Evolutionary conservation across 129 eudicot species (phyloP).

Genomic region (Artemisia tridentata): DNA sequence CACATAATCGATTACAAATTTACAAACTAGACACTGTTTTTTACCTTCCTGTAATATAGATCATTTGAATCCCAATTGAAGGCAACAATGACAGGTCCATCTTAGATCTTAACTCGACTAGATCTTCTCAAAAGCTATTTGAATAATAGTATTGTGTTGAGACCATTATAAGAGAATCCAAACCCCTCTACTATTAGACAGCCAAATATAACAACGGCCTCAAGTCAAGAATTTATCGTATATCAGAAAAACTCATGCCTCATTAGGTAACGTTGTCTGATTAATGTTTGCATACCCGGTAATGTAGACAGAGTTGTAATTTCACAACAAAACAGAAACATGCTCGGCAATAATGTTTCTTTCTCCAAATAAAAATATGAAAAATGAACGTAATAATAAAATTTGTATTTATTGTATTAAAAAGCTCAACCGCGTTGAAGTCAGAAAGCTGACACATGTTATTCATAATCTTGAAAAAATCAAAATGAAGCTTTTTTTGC

Average conservation of each 20-base stretch:
- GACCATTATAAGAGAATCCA: constrained; percentile 27
- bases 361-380: background rate
- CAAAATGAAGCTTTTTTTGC: background rate
- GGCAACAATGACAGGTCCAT: constrained; percentile 39
- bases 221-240: constrained; percentile 29
- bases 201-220: constrained; percentile 29
- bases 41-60: constrained; percentile 43
- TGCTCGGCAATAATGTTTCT: background rate
- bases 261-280: constrained; percentile 2
- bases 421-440: constrained; percentile 10
- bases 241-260: constrained; percentile 29
- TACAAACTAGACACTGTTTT: constrained; percentile 36
- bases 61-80: constrained; percentile 36
- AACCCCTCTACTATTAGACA: constrained; percentile 23
- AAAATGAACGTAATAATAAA: background rate
- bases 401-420: background rate
- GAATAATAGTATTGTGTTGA: constrained; percentile 22
- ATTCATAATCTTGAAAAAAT: background rate
- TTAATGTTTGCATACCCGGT: constrained; percentile 3
- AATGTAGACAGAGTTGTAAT: background rate
- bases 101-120: constrained; percentile 11
- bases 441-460: background rate
- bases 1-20: constrained; percentile 37
- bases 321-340: constrained; percentile 4
- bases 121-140: background rate